Base-by-base conservation (phyloP, 306 rosid genomes). In the Alnus rubra region DNA sequence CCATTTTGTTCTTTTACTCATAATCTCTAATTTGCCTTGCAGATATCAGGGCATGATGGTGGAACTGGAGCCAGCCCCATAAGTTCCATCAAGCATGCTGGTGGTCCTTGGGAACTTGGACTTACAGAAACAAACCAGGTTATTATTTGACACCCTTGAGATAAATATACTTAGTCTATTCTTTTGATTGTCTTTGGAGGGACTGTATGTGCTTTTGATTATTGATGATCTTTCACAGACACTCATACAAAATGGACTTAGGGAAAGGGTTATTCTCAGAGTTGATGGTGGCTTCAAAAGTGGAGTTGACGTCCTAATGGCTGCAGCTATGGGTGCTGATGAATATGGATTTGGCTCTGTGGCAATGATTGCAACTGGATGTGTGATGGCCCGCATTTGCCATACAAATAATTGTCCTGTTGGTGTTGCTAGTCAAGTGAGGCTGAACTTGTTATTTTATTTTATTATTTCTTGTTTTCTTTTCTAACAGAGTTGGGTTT, bases 61-160 rank as follows among this genome's bases (percentile, higher is more conserved):
- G 98, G 98, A 84, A 92, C 98, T 47, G 98, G 98, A 80, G 98
- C 98, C 44, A 95, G 98, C 88, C 98, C 98, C 77, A 88, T 95
- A 73, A 95, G 98, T 89, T 95, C 98, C 81, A 95, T 95, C 79
- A 95, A 95, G 87, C 98, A 95, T 88, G 98, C 98, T 69, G 98
- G 98, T 75, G 98, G 98, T 82, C 98, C 98, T 80, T 95, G 98
- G 98, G 98, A 95, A 86, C 94, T 95, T 75, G 98, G 98, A 74
- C 89, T 95, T 53, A 90, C 98, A 74, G 98, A 95, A 88, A 85
- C 97, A 75, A 96, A 95, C 84, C 97, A 95, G 98, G 98, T 95
- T 81, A 86, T 79, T 80, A 59, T 68, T 78, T 79, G 73, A 78
- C 76, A 81, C 59, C 70, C 52, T 35, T 60, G 71, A 74, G 51